Conservation (phyloP, 345 rosid genomes). For the Leavenworthia alabamica region DNA sequence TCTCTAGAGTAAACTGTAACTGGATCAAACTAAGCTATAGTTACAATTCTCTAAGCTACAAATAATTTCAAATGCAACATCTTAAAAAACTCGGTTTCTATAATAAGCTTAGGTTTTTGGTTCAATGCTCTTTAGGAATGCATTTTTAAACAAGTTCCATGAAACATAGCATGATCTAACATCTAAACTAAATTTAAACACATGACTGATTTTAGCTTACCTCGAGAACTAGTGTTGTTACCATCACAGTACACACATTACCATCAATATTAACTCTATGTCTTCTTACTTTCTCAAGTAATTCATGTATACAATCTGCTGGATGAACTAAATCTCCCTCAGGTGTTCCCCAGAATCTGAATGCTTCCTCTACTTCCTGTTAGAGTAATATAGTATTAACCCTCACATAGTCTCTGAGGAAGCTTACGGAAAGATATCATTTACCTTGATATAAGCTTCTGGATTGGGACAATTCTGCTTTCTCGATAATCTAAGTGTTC, state of each 20-base stretch:
- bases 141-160: not conserved
- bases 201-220: slow-evolving; percentile 35
- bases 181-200: not conserved
- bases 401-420: slow-evolving; percentile 1
- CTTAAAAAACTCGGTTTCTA: not conserved
- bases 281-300: slow-evolving; percentile 88
- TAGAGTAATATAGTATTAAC: not conserved
- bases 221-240: slow-evolving; percentile 97
- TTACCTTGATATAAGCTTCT: slow-evolving; percentile 69
- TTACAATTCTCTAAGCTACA: not conserved
- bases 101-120: not conserved
- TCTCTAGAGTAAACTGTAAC: not conserved
- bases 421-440: not conserved
- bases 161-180: no score
- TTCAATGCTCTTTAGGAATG: not conserved
- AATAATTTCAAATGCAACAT: not conserved
- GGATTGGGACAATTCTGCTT: slow-evolving; percentile 88
- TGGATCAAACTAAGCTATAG: slow-evolving; percentile 1
- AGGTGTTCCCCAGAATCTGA: slow-evolving; percentile 82
- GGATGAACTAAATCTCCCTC: slow-evolving; percentile 87
- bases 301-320: slow-evolving; percentile 91
- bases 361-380: slow-evolving; percentile 88
- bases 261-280: slow-evolving; percentile 91
- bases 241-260: slow-evolving; percentile 95
- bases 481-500: slow-evolving; percentile 63